These are phyloP conservation scores for Backusella mclennaniae DNA, from an alignment of 192 early-diverging fungal species.

Conservation along the genomic window DNA sequence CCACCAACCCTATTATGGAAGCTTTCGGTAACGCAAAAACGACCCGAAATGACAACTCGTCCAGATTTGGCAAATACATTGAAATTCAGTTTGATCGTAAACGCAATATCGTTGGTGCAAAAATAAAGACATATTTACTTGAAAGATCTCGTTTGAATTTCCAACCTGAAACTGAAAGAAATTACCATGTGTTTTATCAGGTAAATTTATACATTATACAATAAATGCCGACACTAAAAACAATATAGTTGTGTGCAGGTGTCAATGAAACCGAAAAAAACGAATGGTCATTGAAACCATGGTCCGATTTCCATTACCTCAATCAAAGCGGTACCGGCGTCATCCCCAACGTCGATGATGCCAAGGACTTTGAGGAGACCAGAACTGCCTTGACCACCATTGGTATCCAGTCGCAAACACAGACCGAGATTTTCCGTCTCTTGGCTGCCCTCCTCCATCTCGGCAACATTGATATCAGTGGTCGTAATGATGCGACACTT, in stretches of 20 bases:
- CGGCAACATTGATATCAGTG: conserved; percentile 90
- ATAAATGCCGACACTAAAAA: neutral
- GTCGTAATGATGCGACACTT: conserved; percentile 67
- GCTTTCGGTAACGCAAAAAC: conserved; percentile 99
- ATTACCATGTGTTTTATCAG: conserved; percentile 99
- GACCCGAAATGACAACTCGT: conserved; percentile 97
- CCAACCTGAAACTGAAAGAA: conserved; percentile 91
- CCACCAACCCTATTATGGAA: conserved; percentile 99
- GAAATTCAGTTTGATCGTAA: conserved; percentile 90
- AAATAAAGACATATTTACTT: conserved; percentile 94
- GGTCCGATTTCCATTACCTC: conserved; percentile 81
- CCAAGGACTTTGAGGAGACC: conserved; percentile 86
- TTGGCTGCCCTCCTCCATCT: conserved; percentile 94
- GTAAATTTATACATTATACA: conserved; percentile 9
- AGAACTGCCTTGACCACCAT: conserved; percentile 81
- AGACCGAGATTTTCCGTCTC: conserved; percentile 88
- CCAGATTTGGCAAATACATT: conserved; percentile 98
- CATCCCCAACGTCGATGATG: conserved; percentile 89
- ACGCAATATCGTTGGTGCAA: conserved; percentile 88
- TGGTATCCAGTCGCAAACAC: conserved; percentile 76
- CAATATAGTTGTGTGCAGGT: conserved; percentile 77
- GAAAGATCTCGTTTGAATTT: conserved; percentile 94
- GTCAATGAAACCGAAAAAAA: conserved; percentile 77
- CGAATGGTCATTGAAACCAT: conserved; percentile 76
- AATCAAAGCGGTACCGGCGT: conserved; percentile 82